Percentiles rank a stretch among this genome's conserved stretches.
Conservation (phyloP, 768 basidiomycete genomes). For the Termitomyces eurrhizus region DNA sequence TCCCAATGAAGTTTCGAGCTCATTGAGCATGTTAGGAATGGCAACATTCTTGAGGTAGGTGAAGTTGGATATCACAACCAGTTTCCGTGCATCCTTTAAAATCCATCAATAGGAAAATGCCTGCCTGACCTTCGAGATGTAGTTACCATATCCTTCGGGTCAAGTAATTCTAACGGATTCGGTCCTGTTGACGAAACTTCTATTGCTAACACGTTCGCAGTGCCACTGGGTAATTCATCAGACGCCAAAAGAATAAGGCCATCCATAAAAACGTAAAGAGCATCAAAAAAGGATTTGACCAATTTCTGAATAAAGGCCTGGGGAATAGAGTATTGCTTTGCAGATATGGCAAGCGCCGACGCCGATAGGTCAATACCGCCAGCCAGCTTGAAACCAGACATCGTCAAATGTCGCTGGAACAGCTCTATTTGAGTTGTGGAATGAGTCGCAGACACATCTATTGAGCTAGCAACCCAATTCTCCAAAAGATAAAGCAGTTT, state of each 20-base stretch:
- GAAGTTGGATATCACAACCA: constrained; percentile 90
- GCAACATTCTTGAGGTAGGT: constrained; percentile 63
- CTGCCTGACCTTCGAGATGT: neutral
- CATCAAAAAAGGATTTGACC: constrained; percentile 81
- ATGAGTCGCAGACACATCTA: constrained; percentile 62
- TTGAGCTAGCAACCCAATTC: constrained; percentile 69
- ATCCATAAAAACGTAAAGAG: constrained; percentile 81
- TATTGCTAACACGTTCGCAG: constrained; percentile 29
- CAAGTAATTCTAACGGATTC: constrained; percentile 53
- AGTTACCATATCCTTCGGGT: constrained; percentile 61
- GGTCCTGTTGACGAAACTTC: constrained; percentile 32
- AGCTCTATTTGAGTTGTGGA: constrained; percentile 75
- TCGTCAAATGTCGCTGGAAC: constrained; percentile 78
- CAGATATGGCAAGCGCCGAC: constrained; percentile 44
- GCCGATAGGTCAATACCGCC: constrained; percentile 63
- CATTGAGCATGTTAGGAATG: constrained; percentile 76
- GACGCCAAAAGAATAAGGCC: constrained; percentile 79
- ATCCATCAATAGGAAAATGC: neutral
- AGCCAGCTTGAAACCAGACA: constrained; percentile 74
- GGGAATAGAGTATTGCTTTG: constrained; percentile 60
- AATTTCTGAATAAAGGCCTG: constrained; percentile 69
- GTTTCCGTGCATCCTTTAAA: constrained; percentile 73
- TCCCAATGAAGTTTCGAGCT: constrained; percentile 76
- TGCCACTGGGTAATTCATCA: constrained; percentile 54
- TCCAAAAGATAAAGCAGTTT: constrained; percentile 81